Conservation (phyloP, 1,139 yeast species). For the Scheffersomyces illinoinensis region DNA sequence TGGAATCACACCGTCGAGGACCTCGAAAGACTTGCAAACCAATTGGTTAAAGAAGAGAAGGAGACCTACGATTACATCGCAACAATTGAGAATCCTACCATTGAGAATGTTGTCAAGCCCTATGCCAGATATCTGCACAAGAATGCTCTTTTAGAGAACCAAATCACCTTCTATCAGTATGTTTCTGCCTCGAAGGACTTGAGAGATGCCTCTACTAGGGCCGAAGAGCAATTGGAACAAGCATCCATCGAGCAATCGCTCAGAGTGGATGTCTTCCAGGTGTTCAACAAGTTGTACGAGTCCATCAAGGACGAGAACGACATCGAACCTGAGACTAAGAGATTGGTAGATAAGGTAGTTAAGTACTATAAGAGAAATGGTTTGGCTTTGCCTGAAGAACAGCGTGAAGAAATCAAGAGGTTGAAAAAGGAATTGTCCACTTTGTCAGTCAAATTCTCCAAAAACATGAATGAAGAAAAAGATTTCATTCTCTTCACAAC, state of each 20-base stretch:
- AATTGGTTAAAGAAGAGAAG: constrained; percentile 45
- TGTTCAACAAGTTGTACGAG: constrained; percentile 53
- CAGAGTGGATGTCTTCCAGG: constrained; percentile 67
- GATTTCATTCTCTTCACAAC: constrained; percentile 58
- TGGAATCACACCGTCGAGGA: constrained; percentile 65
- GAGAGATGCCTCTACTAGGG: constrained; percentile 69
- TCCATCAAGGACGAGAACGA: constrained; percentile 23
- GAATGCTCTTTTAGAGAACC: constrained; percentile 43
- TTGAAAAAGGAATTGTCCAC: constrained; percentile 61
- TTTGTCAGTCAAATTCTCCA: constrained; percentile 56
- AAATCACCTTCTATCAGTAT: constrained; percentile 64
- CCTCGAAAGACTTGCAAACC: constrained; percentile 43
- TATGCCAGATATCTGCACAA: constrained; percentile 52
- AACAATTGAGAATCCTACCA: constrained; percentile 46
- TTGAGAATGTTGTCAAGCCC: constrained; percentile 57
- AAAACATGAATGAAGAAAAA: constrained; percentile 71
- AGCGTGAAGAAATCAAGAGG: constrained; percentile 56
- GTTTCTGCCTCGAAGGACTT: constrained; percentile 63
- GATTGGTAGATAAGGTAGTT: constrained; percentile 58
- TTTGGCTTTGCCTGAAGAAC: constrained; percentile 55
- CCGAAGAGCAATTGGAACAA: constrained; percentile 57
- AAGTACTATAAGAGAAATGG: constrained; percentile 66
- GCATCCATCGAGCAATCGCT: constrained; percentile 62
- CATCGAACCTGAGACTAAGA: constrained; percentile 55
- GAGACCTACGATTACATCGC: constrained; percentile 58